Evolutionary conservation across 257 asterid genomes (phyloP).

Genomic region (Marsdenia floribunda): DNA sequence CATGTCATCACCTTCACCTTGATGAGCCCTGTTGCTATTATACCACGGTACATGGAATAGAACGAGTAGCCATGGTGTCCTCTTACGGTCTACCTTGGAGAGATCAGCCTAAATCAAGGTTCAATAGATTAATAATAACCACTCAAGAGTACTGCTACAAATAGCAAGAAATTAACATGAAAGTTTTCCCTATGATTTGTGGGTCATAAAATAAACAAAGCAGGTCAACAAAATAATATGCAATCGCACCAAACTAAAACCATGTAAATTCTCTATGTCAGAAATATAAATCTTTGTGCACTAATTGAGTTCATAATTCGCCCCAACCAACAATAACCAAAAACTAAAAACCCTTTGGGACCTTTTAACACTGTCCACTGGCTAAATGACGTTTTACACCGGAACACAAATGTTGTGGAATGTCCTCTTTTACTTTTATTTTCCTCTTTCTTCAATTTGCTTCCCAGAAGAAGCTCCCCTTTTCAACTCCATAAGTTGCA

Average conservation of each 20-base stretch:
- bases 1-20: conserved; percentile 84
- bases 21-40: conserved; percentile 82
- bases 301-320: neutral
- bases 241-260: neutral
- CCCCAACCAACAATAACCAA: neutral
- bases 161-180: neutral
- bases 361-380: neutral
- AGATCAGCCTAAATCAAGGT: conserved; percentile 62
- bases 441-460: neutral
- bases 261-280: neutral
- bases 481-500: neutral
- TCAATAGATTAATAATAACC: neutral
- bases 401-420: neutral
- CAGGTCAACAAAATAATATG: neutral
- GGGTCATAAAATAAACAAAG: neutral
- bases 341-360: neutral
- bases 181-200: neutral
- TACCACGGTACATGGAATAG: conserved; percentile 96
- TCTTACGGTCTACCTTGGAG: conserved; percentile 55
- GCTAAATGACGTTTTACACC: neutral
- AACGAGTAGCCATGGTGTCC: conserved; percentile 76
- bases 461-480: neutral
- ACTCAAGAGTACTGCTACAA: neutral
- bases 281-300: neutral
- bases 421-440: neutral